Evolutionary conservation across 768 basidiomycete genomes (phyloP).

Genomic region (Psilocybe sp.): DNA sequence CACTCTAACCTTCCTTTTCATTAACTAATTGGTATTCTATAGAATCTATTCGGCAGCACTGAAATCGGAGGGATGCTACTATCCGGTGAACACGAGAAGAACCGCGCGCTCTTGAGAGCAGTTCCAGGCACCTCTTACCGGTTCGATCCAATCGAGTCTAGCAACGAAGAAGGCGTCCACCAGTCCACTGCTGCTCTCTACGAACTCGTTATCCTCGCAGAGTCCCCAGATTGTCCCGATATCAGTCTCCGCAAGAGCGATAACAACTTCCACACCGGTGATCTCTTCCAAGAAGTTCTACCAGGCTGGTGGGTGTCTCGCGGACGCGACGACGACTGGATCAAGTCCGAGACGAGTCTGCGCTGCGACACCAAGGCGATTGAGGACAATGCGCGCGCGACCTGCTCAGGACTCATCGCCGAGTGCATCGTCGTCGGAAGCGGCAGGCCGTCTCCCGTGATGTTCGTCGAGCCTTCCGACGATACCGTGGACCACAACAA

Average conservation of each 20-base stretch:
- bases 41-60: constrained; percentile 83
- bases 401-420: constrained; percentile 61
- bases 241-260: constrained; percentile 53
- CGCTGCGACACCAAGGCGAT: constrained; percentile 81
- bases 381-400: constrained; percentile 70
- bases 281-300: constrained; percentile 67
- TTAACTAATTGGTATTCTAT: constrained; percentile 21
- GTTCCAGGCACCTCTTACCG: constrained; percentile 64
- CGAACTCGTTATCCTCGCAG: constrained; percentile 67
- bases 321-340: constrained; percentile 83
- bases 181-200: constrained; percentile 54
- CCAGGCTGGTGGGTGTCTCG: constrained; percentile 61
- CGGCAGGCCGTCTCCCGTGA: constrained; percentile 71
- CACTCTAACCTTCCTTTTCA: constrained; percentile 14
- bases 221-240: constrained; percentile 71
- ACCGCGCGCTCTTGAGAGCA: constrained; percentile 51
- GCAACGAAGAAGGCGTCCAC: constrained; percentile 41
- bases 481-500: constrained; percentile 48
- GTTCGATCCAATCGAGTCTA: constrained; percentile 55
- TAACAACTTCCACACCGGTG: constrained; percentile 78
- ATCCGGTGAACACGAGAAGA: constrained; percentile 52
- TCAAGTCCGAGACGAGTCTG: constrained; percentile 76
- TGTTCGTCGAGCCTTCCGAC: constrained; percentile 66
- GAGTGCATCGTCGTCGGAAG: constrained; percentile 78
- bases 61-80: constrained; percentile 75